These are phyloP conservation scores for Naegleria gruberi DNA, from an alignment of 208 protist genomes.

Conservation along the genomic window DNA sequence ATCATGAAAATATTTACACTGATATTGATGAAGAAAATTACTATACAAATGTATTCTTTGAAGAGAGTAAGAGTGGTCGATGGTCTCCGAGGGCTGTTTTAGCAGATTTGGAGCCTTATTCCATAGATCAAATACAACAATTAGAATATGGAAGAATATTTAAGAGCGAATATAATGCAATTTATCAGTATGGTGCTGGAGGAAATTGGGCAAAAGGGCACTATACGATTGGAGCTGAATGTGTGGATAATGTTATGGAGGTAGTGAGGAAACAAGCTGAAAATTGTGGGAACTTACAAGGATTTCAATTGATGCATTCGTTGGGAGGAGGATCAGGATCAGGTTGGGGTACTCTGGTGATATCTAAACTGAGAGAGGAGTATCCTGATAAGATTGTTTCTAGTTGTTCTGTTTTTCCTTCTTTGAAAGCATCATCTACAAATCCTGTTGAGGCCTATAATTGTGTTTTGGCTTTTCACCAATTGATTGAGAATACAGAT, in stretches of 20 bases:
- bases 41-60: slow-evolving; percentile 93
- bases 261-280: slow-evolving; percentile 88
- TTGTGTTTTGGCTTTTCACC: slow-evolving; percentile 87
- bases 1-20: slow-evolving; percentile 39
- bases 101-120: slow-evolving; percentile 48
- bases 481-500: slow-evolving; percentile 94
- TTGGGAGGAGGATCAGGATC: slow-evolving; percentile 91
- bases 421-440: slow-evolving; percentile 92
- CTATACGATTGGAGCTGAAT: slow-evolving; percentile 91
- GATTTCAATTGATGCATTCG: slow-evolving; percentile 92
- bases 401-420: slow-evolving; percentile 97
- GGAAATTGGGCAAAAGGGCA: slow-evolving; percentile 94
- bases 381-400: slow-evolving; percentile 96
- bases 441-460: slow-evolving; percentile 96
- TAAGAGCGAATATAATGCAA: slow-evolving; percentile 89
- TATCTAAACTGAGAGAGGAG: slow-evolving; percentile 94
- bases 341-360: slow-evolving; percentile 91
- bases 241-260: slow-evolving; percentile 85
- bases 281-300: slow-evolving; percentile 85
- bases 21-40: slow-evolving; percentile 79
- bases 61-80: slow-evolving; percentile 65
- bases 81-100: background rate
- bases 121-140: slow-evolving; percentile 59
- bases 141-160: slow-evolving; percentile 55
- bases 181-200: slow-evolving; percentile 82